phyloP scores from a whole-genome alignment of 2,329 filamentous ascomycete species.

The Talaromyces sp. region DNA sequence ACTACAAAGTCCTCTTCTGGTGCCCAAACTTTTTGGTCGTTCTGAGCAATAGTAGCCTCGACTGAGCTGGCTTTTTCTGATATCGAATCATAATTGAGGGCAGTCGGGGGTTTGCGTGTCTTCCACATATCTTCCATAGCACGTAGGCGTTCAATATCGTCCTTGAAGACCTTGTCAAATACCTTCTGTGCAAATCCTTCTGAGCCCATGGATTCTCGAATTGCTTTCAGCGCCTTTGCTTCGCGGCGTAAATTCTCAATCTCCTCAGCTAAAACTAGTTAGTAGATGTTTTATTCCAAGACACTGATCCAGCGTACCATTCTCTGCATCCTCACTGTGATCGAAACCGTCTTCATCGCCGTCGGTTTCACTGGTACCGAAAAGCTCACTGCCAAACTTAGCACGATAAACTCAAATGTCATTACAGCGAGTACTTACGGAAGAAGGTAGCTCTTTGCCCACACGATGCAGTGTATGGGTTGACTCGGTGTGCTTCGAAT shows the following conservation, averaged over 20 bases:
- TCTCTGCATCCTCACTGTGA: slow-evolving; percentile 74
- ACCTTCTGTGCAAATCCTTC: slow-evolving; percentile 72
- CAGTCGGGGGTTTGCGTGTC: slow-evolving; percentile 67
- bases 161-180: slow-evolving; percentile 88
- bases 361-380: slow-evolving; percentile 85
- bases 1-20: slow-evolving; percentile 78
- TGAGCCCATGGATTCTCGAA: slow-evolving; percentile 76
- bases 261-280: slow-evolving; percentile 57
- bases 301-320: slow-evolving; percentile 50
- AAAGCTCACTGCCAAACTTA: slow-evolving; percentile 64
- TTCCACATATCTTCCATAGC: slow-evolving; percentile 98
- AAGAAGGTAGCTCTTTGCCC: slow-evolving; percentile 94
- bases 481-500: slow-evolving; percentile 95
- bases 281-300: slow-evolving; percentile 18
- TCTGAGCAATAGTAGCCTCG: slow-evolving; percentile 53
- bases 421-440: slow-evolving; percentile 49
- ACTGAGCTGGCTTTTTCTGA: slow-evolving; percentile 52
- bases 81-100: slow-evolving; percentile 66
- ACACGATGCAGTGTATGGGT: slow-evolving; percentile 97
- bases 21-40: slow-evolving; percentile 78
- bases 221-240: slow-evolving; percentile 75
- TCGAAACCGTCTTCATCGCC: slow-evolving; percentile 65
- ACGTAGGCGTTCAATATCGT: slow-evolving; percentile 76
- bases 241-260: slow-evolving; percentile 85
- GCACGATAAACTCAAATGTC: slow-evolving; percentile 14